A percentile compares a stretch with the other conserved stretches of the same genome.
phyloP scores from a whole-genome alignment of 495 filamentous ascomycete genomes.

The Terfezia boudieri region DNA sequence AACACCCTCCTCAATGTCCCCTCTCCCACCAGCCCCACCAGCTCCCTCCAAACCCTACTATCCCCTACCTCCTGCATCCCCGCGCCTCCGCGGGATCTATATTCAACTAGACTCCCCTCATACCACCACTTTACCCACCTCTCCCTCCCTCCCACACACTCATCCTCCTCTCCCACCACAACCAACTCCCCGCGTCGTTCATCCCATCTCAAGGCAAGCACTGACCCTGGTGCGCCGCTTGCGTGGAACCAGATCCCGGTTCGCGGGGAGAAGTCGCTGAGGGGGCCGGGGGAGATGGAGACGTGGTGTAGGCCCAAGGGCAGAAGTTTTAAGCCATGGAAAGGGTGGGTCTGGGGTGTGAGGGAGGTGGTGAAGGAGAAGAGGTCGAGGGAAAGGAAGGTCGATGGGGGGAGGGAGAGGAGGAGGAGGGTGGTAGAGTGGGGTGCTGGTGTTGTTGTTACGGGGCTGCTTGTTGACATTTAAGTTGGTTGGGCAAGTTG shows the following conservation, averaged over 20 bases:
- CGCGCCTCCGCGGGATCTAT: background rate
- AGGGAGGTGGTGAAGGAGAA: conserved; percentile 14
- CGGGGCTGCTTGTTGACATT: too few relatives aligned
- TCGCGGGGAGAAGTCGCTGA: conserved; percentile 9
- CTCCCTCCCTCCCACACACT: background rate
- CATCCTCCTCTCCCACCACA: background rate
- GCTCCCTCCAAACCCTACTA: background rate
- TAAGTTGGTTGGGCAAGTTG: too few relatives aligned
- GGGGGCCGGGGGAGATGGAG: conserved; percentile 11
- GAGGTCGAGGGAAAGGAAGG: conserved; percentile 15
- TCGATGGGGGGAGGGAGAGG: conserved; percentile 8
- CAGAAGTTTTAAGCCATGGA: conserved; percentile 13
- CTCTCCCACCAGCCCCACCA: background rate
- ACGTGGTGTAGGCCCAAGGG: conserved; percentile 14
- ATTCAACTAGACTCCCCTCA: background rate
- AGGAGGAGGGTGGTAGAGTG: conserved; percentile 10
- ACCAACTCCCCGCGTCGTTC: conserved; percentile 6
- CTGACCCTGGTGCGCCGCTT: background rate
- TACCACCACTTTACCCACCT: background rate
- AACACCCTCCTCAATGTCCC: background rate
- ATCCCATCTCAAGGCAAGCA: conserved; percentile 8
- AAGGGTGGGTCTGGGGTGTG: background rate
- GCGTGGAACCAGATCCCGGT: conserved; percentile 11
- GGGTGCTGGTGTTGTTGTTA: background rate
- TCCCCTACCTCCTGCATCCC: background rate